These are phyloP conservation scores for Biscogniauxia marginata DNA, from an alignment of 2,329 filamentous ascomycete genomes.

Conservation along the genomic window DNA sequence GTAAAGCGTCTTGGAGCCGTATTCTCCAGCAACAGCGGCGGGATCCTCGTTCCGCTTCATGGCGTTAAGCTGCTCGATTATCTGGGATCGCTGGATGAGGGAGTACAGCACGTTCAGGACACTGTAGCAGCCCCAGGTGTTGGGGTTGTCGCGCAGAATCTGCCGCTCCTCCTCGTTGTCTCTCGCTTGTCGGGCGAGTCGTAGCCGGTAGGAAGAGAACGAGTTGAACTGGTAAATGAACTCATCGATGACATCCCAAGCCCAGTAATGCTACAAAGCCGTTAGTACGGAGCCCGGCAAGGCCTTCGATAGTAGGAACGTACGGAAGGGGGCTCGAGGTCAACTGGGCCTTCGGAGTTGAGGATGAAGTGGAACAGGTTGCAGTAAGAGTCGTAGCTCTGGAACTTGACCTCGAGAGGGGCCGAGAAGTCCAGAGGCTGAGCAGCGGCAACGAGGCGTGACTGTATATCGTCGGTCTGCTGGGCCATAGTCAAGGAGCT, in stretches of 20 bases:
- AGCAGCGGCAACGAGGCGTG: conserved; percentile 84
- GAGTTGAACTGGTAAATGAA: conserved; percentile 99
- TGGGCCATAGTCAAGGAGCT: conserved; percentile 67
- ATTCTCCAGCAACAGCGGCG: conserved; percentile 85
- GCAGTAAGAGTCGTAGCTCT: conserved; percentile 99
- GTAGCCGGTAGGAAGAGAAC: conserved; percentile 95
- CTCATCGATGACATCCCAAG: conserved; percentile 99
- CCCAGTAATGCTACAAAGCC: conserved; percentile 84
- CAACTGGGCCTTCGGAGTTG: conserved; percentile 98
- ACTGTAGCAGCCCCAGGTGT: conserved; percentile 99
- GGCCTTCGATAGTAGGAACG: conserved; percentile 38
- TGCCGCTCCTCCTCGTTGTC: conserved; percentile 90
- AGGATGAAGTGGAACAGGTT: conserved; percentile 98
- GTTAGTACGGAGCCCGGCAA: conserved; percentile 19
- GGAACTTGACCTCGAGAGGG: conserved; percentile 93
- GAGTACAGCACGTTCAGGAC: conserved; percentile 99
- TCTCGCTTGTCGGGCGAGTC: conserved; percentile 73
- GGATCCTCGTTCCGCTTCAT: conserved; percentile 94
- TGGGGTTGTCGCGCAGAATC: conserved; percentile 91
- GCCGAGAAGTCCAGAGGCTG: conserved; percentile 96
- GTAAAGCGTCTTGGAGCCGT: conserved; percentile 91
- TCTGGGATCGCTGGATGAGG: conserved; percentile 96
- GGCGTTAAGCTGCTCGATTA: conserved; percentile 92
- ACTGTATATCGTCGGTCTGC: conserved; percentile 88
- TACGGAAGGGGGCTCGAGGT: conserved; percentile 94